Evolutionary conservation across 169 alveolate genomes (phyloP).

Genomic region (Babesia ovis): DNA sequence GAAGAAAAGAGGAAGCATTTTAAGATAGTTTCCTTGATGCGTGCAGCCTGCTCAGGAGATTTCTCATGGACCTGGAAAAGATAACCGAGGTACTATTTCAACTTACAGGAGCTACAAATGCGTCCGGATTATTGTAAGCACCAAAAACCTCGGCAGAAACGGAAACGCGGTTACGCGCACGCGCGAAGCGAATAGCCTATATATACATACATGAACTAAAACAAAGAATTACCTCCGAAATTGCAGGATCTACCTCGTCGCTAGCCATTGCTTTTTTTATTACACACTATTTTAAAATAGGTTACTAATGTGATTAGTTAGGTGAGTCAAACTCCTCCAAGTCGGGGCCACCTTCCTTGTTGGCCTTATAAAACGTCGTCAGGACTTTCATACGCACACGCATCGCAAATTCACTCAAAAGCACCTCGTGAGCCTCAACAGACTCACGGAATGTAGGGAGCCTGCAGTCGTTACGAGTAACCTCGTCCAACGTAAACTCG

Average conservation of each 20-base stretch:
- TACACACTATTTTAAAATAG: not conserved
- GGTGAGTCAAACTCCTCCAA: conserved; percentile 27
- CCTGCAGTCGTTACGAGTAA: conserved; percentile 41
- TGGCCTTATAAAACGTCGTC: conserved; percentile 33
- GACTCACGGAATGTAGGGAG: conserved; percentile 36
- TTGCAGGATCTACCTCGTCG: conserved; percentile 3
- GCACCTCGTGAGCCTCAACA: conserved; percentile 4
- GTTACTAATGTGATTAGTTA: conserved; percentile 1
- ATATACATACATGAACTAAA: too few relatives aligned
- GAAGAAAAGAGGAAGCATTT: conserved; percentile 66
- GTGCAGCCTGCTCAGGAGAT: conserved; percentile 52
- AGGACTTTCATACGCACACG: conserved; percentile 36
- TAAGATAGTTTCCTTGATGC: conserved; percentile 38
- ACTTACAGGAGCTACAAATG: conserved; percentile 59
- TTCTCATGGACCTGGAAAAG: conserved; percentile 47
- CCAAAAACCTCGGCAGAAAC: conserved; percentile 69
- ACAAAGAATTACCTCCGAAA: conserved; percentile 52
- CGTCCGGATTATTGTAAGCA: conserved; percentile 21
- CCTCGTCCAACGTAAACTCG: conserved; percentile 33
- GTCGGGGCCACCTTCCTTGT: conserved; percentile 48
- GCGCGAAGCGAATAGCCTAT: conserved; percentile 59
- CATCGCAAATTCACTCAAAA: conserved; percentile 22
- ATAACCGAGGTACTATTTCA: not conserved
- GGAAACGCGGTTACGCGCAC: conserved; percentile 55
- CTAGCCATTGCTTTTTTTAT: not conserved